A percentile compares a stretch with the other conserved stretches of the same genome.
phyloP scores from a whole-genome alignment of 306 rosid genomes.

The Canavalia ensiformis region DNA sequence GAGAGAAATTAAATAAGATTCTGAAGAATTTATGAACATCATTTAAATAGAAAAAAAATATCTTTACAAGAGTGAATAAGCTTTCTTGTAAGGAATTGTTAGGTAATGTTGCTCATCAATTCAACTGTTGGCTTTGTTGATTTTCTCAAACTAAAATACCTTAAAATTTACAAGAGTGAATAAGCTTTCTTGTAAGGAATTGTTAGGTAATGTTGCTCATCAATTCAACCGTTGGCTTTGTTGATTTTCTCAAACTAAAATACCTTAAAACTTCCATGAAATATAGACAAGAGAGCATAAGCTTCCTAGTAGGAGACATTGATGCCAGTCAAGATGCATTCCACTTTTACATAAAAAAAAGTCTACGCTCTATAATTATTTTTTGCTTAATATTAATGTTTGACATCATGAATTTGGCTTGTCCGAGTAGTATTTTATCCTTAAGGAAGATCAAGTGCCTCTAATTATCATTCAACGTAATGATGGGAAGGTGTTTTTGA shows the following conservation, averaged over 20 bases:
- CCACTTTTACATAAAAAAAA: slow-evolving; percentile 60
- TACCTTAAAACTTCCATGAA: slow-evolving; percentile 79
- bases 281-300: slow-evolving; percentile 63
- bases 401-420: slow-evolving; percentile 42
- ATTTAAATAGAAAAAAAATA: no score
- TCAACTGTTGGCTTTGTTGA: slow-evolving; percentile 63
- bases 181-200: slow-evolving; percentile 65
- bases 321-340: slow-evolving; percentile 76
- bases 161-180: slow-evolving; percentile 64
- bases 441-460: slow-evolving; percentile 81
- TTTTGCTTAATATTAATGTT: slow-evolving; percentile 1
- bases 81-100: slow-evolving; percentile 59
- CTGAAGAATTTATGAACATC: no score
- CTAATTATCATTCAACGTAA: slow-evolving; percentile 67
- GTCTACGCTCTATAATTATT: slow-evolving; percentile 5
- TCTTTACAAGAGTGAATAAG: slow-evolving; percentile 64
- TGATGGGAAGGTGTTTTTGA: slow-evolving; percentile 68
- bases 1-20: no score
- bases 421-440: slow-evolving; percentile 70
- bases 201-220: slow-evolving; percentile 79
- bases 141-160: slow-evolving; percentile 66
- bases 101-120: slow-evolving; percentile 86
- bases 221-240: slow-evolving; percentile 62
- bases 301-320: slow-evolving; percentile 77
- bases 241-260: slow-evolving; percentile 66